Evolutionary conservation across 257 asterid genomes (phyloP).

Genomic region (Gynochthodes officinalis): DNA sequence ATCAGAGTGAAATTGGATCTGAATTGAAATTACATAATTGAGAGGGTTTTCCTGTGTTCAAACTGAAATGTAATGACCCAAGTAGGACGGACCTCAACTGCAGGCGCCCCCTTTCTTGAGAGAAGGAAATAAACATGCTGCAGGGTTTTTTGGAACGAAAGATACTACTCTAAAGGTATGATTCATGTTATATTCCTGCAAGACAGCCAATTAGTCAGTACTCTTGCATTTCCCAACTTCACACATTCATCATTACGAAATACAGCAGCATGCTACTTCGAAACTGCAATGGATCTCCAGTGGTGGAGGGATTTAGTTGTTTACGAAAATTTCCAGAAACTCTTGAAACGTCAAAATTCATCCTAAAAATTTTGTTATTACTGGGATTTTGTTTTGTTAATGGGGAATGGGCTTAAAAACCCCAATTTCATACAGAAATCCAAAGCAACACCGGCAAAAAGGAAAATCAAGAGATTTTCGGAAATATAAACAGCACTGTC

Average conservation of each 20-base stretch:
- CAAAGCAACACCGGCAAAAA: conserved; percentile 78
- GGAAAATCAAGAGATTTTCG: conserved; percentile 70
- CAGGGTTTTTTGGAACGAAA: not conserved
- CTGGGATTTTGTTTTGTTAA: conserved; percentile 33
- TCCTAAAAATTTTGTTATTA: not conserved
- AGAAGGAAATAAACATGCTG: not conserved
- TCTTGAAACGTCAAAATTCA: not conserved
- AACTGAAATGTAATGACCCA: not conserved
- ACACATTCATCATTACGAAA: too few species aligned
- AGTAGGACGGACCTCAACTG: not conserved
- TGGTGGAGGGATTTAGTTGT: not conserved
- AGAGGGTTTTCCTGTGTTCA: not conserved
- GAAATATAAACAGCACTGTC: conserved; percentile 59
- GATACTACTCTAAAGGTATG: not conserved
- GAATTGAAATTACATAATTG: not conserved
- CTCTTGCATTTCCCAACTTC: not conserved
- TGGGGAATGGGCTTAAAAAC: conserved; percentile 75
- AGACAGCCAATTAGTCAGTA: not conserved
- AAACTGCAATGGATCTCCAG: not conserved
- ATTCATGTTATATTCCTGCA: not conserved
- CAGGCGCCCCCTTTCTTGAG: not conserved
- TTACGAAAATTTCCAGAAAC: not conserved
- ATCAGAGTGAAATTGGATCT: not conserved
- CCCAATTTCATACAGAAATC: conserved; percentile 77
- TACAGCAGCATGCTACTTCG: not conserved